Evolutionary conservation across 106 monocot species (phyloP).

Genomic region (Apostasia ramifera): DNA sequence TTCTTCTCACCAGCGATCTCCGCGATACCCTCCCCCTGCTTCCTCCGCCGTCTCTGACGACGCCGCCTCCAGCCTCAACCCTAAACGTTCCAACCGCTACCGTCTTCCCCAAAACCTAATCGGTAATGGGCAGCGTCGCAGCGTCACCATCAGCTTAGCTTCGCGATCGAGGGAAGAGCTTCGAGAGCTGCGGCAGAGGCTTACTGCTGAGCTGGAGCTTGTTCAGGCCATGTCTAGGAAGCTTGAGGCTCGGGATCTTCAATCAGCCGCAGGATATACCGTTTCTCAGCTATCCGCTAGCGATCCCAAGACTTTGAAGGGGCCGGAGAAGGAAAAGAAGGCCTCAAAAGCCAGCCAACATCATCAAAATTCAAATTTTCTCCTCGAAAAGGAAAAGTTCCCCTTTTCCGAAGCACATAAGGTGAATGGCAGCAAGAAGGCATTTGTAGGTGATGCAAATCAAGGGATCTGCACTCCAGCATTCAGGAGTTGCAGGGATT

Average conservation of each 20-base stretch:
- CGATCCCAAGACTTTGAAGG: constrained; percentile 16
- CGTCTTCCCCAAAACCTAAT: not conserved
- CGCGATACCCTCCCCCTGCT: constrained; percentile 2
- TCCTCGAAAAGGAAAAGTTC: constrained; percentile 57
- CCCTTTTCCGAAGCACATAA: constrained; percentile 37
- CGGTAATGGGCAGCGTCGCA: constrained; percentile 15
- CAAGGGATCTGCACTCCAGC: constrained; percentile 21
- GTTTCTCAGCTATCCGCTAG: constrained; percentile 40
- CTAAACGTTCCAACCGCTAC: constrained; percentile 5
- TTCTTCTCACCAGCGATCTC: constrained; percentile 20
- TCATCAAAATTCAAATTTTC: constrained; percentile 55
- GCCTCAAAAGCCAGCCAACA: constrained; percentile 66
- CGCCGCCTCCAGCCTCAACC: constrained; percentile 45
- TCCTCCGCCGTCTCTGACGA: constrained; percentile 32
- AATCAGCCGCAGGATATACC: constrained; percentile 18
- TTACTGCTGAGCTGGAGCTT: constrained; percentile 64
- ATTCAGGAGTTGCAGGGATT: constrained; percentile 50
- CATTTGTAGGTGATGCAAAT: not conserved
- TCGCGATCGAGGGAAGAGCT: constrained; percentile 44
- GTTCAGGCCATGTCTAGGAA: constrained; percentile 29
- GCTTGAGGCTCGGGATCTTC: constrained; percentile 35
- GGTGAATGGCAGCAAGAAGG: constrained; percentile 27
- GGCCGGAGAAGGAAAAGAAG: constrained; percentile 57
- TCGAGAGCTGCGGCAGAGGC: constrained; percentile 44
- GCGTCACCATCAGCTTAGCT: constrained; percentile 36